Evolutionary conservation across 208 protist genomes (phyloP).

Genomic region (Tritrichomonas musculus): DNA sequence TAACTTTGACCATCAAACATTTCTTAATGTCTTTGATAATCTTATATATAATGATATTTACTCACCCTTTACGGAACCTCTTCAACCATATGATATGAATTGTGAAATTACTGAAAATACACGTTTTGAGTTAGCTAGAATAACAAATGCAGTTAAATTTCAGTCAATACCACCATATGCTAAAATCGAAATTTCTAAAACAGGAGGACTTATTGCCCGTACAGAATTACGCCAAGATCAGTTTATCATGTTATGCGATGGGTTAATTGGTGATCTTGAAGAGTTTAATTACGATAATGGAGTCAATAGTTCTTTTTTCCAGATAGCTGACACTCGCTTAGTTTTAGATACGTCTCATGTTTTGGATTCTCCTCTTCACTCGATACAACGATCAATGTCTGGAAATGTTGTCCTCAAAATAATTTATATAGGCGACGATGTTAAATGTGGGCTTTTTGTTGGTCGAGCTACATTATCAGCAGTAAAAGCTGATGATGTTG

Average conservation of each 20-base stretch:
- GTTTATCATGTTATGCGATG: not conserved
- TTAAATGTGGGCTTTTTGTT: not conserved
- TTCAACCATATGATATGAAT: not conserved
- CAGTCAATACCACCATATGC: not conserved
- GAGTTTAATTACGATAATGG: not conserved
- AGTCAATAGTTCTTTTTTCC: not conserved
- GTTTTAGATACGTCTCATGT: not conserved
- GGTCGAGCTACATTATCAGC: not conserved
- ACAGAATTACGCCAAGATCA: not conserved
- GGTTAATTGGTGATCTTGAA: conserved; percentile 18
- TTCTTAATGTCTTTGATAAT: not conserved
- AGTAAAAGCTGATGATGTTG: not conserved
- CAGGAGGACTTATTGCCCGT: not conserved
- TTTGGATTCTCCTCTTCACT: not conserved
- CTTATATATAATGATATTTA: not conserved
- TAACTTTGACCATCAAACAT: not conserved
- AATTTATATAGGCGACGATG: not conserved
- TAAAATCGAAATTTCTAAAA: not conserved
- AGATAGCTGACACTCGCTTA: not conserved
- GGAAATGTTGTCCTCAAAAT: not conserved
- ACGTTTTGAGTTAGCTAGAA: not conserved
- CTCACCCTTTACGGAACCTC: not conserved
- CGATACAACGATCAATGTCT: not conserved
- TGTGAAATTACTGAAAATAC: conserved; percentile 10
- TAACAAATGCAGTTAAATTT: not conserved